phyloP scores from a whole-genome alignment of 2,329 filamentous ascomycete species.

The Aspergillus sergii region DNA sequence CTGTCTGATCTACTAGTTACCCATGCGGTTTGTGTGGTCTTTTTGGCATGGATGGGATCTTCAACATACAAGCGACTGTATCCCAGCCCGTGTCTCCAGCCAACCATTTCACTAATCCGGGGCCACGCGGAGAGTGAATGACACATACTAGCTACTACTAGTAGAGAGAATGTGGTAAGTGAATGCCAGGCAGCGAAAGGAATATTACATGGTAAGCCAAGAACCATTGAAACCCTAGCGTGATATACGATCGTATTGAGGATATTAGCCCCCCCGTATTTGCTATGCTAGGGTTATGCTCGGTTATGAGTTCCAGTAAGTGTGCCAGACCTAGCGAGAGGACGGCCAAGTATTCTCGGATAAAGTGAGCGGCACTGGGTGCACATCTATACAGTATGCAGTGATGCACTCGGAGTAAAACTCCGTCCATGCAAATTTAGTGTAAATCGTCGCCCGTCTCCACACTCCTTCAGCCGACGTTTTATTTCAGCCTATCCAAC shows the following conservation, averaged over 20 bases:
- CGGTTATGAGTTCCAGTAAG: neutral
- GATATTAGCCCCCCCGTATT: neutral
- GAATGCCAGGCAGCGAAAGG: neutral
- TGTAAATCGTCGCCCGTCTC: neutral
- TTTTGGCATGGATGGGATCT: neutral
- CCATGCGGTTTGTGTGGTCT: neutral
- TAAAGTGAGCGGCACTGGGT: neutral
- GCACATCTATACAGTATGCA: neutral
- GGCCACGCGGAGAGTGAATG: neutral
- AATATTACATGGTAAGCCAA: neutral
- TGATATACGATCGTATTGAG: neutral
- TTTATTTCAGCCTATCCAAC: neutral
- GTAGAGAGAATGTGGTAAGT: neutral
- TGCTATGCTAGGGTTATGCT: neutral
- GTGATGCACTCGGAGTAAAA: neutral
- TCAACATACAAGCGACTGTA: neutral
- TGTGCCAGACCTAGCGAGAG: neutral
- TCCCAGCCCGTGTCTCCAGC: neutral
- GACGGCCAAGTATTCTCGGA: neutral
- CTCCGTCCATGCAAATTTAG: neutral
- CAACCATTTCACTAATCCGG: neutral
- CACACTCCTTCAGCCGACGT: conserved; percentile 12
- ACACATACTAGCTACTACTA: too few species aligned
- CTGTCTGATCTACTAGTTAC: too few species aligned
- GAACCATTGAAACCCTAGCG: neutral